Conservation (phyloP, 306 rosid genomes). For the Vigna hirtella region DNA sequence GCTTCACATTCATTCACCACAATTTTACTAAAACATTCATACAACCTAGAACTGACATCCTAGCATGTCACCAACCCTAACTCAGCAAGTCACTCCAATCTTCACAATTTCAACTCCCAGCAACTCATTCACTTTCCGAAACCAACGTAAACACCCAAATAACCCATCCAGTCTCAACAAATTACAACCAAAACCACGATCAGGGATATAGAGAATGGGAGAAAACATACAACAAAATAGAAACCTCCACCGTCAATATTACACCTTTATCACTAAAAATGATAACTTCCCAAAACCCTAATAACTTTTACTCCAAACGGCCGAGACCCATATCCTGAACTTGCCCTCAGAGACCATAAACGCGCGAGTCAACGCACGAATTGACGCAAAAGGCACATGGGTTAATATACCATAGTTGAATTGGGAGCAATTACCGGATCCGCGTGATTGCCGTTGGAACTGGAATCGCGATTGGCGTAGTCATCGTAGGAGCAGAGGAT, state of each 20-base stretch:
- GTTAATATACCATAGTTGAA: constrained; percentile 58
- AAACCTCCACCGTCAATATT: constrained; percentile 17
- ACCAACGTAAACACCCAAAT: not conserved
- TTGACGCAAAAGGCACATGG: constrained; percentile 1
- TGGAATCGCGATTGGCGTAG: constrained; percentile 66
- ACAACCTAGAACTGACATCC: not conserved
- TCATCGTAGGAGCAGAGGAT: constrained; percentile 94
- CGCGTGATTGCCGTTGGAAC: constrained; percentile 67
- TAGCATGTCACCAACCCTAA: not conserved
- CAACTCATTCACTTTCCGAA: not conserved
- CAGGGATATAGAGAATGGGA: not conserved
- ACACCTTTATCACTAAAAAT: not conserved
- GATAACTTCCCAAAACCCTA: constrained; percentile 50
- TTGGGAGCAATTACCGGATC: constrained; percentile 63
- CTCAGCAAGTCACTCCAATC: constrained; percentile 9
- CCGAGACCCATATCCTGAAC: constrained; percentile 26
- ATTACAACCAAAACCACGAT: constrained; percentile 20
- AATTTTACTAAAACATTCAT: not conserved
- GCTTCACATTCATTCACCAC: not conserved
- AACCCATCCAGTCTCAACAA: not conserved
- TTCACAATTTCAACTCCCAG: not conserved
- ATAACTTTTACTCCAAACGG: not conserved
- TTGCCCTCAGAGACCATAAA: not conserved
- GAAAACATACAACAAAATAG: not conserved
- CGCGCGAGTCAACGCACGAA: constrained; percentile 30